Evolutionary conservation across 345 rosid genomes (phyloP).

Genomic region (Viola odorata): DNA sequence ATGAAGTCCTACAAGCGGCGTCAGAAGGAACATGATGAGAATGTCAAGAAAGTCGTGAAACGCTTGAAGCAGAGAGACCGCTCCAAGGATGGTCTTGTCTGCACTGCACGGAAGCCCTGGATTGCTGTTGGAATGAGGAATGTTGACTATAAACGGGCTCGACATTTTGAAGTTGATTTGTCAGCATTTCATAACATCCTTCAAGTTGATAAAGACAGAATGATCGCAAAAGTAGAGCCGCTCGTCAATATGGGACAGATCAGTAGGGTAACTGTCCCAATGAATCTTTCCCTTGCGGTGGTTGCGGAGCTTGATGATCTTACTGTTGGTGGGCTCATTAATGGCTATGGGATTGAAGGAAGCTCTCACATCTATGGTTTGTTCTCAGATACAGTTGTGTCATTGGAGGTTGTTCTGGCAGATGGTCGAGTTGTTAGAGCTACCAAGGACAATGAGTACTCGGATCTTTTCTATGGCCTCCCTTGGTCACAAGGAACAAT

Average conservation of each 20-base stretch:
- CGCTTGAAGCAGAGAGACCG: slow-evolving; percentile 79
- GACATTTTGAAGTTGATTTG: slow-evolving; percentile 92
- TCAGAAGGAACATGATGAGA: slow-evolving; percentile 86
- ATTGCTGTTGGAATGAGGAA: slow-evolving; percentile 98
- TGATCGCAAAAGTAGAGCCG: slow-evolving; percentile 95
- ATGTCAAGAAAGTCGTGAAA: slow-evolving; percentile 76
- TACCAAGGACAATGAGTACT: slow-evolving; percentile 83
- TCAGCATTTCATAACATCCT: slow-evolving; percentile 77
- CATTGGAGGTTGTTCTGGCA: slow-evolving; percentile 87
- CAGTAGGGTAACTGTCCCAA: slow-evolving; percentile 65
- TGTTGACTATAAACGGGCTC: slow-evolving; percentile 94
- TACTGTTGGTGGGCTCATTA: slow-evolving; percentile 97
- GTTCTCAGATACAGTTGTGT: slow-evolving; percentile 93
- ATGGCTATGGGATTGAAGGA: slow-evolving; percentile 98
- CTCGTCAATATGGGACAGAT: slow-evolving; percentile 99
- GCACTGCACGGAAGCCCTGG: slow-evolving; percentile 99
- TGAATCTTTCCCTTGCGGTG: slow-evolving; percentile 96
- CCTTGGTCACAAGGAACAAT: slow-evolving; percentile 99
- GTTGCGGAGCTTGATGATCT: slow-evolving; percentile 99
- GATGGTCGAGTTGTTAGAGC: slow-evolving; percentile 89
- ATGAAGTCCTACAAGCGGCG: slow-evolving; percentile 83
- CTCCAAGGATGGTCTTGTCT: slow-evolving; percentile 89
- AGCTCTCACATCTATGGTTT: slow-evolving; percentile 96
- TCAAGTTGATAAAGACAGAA: slow-evolving; percentile 74
- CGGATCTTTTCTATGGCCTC: slow-evolving; percentile 84